Conservation (phyloP, 2,329 filamentous ascomycete species). For the Intubia oerlemansii region DNA sequence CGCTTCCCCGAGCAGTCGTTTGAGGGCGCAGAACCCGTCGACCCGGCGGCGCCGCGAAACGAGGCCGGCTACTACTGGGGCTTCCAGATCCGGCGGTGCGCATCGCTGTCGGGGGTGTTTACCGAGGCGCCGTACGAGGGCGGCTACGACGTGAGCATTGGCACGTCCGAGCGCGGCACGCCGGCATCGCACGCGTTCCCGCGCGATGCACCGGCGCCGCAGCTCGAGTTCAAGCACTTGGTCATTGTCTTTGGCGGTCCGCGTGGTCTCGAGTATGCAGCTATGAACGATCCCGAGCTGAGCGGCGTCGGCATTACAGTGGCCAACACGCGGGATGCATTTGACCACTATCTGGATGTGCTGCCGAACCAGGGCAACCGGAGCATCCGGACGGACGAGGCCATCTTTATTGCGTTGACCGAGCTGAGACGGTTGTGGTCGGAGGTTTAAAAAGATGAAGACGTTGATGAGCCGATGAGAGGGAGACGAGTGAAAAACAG, state of each 20-base stretch:
- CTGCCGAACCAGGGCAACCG: constrained; percentile 62
- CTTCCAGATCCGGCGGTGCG: constrained; percentile 45
- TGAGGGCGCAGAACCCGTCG: constrained; percentile 35
- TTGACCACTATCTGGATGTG: constrained; percentile 71
- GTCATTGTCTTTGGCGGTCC: constrained; percentile 66
- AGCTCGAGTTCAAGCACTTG: constrained; percentile 40
- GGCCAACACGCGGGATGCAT: constrained; percentile 44
- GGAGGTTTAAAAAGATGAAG: too few relatives aligned
- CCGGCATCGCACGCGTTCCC: constrained; percentile 26
- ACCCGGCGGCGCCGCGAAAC: constrained; percentile 47
- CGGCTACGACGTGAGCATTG: constrained; percentile 67
- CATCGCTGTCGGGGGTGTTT: constrained; percentile 49
- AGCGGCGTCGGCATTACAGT: constrained; percentile 40
- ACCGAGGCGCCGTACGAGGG: constrained; percentile 54
- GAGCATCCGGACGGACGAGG: constrained; percentile 69
- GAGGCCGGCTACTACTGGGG: constrained; percentile 77
- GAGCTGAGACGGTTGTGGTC: constrained; percentile 40
- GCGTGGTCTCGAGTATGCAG: constrained; percentile 55
- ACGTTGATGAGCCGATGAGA: too few relatives aligned
- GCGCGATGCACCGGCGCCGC: constrained; percentile 14
- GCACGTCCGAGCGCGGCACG: constrained; percentile 58
- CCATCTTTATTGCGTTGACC: constrained; percentile 55
- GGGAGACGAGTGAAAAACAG: too few relatives aligned
- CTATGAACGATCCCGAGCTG: constrained; percentile 35
- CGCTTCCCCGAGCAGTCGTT: constrained; percentile 31